Evolutionary conservation across 2,329 filamentous ascomycete genomes (phyloP), one percentile per base, ranked within the genome.

Genomic region (Aquanectria penicillioides): DNA sequence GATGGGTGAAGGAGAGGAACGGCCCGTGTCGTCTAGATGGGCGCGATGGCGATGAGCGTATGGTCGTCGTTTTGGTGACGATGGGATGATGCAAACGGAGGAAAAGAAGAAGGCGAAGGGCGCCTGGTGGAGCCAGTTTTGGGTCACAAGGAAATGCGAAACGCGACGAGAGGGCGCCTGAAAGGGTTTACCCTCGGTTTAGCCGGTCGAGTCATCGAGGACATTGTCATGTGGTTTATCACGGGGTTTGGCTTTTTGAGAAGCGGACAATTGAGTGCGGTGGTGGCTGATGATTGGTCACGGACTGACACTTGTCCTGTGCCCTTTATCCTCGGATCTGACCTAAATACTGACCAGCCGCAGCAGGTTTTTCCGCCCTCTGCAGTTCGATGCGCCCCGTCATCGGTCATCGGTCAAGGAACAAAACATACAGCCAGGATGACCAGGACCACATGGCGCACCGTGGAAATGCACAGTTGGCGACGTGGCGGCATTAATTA

Each of bases 81-180:
- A 69, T 62, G 47, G 51, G 50, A 47, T 50, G 58, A 57, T 61
- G 58, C 40, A 40, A 47, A 43, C n/a, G 51, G 38, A 37, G 50
- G 50, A 57, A 55, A 54, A 57, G 37, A 59, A 48, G 52, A 55
- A 63, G 50, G 44, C 52, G 49, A 65, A 48, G 47, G 62, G 53
- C 46, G 58, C 63, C 55, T 55, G 60, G 65, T 67, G 67, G 67
- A 58, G 64, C 36, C 46, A 41, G 31, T 46, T 66, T 64, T 66
- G 28, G 63, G 62, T 55, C 54, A 58, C 49, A 59, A 22, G 48
- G 26, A 26, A 43, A 48, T 31, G 44, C 41, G 34, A 57, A 57
- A 61, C 58, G 34, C 38, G 36, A 33, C 10, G 34, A 53, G 29
- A 18, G 10, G 15, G 23, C 15, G 44, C 25, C 37, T 10, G 34